Percentiles rank a stretch among this genome's conserved stretches.
These are phyloP conservation scores for Candida lessepsii DNA, from an alignment of 805 yeast genomes.

Conservation along the genomic window DNA sequence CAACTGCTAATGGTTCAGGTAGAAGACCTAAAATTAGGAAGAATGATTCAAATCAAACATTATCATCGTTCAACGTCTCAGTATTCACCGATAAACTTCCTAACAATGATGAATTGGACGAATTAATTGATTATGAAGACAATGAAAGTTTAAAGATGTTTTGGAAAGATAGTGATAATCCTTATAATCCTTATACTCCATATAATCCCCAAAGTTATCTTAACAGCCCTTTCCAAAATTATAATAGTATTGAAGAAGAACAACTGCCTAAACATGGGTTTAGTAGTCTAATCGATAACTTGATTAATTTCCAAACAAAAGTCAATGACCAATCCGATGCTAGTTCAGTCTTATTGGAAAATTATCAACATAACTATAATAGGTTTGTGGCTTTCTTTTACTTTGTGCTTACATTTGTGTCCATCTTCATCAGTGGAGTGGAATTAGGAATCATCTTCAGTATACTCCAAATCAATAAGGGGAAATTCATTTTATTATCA, in stretches of 20 bases:
- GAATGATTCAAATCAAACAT: slow-evolving; percentile 11
- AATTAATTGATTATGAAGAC: slow-evolving; percentile 15
- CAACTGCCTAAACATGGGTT: background rate
- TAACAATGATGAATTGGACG: slow-evolving; percentile 13
- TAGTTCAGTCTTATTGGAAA: slow-evolving; percentile 33
- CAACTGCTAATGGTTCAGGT: slow-evolving; percentile 2
- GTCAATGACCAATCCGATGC: slow-evolving; percentile 17
- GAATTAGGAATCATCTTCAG: slow-evolving; percentile 40
- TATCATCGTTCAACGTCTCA: slow-evolving; percentile 14
- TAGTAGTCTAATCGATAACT: slow-evolving; percentile 8
- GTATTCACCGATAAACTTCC: slow-evolving; percentile 13
- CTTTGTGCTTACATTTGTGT: slow-evolving; percentile 28
- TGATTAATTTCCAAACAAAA: slow-evolving; percentile 9
- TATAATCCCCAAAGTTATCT: background rate
- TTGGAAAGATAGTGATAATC: slow-evolving; percentile 15
- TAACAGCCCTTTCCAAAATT: slow-evolving; percentile 4
- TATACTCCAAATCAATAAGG: slow-evolving; percentile 22
- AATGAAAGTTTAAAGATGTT: slow-evolving; percentile 17
- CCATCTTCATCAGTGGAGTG: slow-evolving; percentile 39
- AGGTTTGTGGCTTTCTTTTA: slow-evolving; percentile 34
- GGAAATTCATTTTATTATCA: slow-evolving; percentile 26
- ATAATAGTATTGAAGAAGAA: slow-evolving; percentile 4
- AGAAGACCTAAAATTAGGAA: slow-evolving; percentile 11
- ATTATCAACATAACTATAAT: slow-evolving; percentile 36
- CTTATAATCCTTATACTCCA: slow-evolving; percentile 2